These are phyloP conservation scores for Dendrostoma leiphaemia DNA, from an alignment of 2,329 filamentous ascomycete species.

Conservation along the genomic window DNA sequence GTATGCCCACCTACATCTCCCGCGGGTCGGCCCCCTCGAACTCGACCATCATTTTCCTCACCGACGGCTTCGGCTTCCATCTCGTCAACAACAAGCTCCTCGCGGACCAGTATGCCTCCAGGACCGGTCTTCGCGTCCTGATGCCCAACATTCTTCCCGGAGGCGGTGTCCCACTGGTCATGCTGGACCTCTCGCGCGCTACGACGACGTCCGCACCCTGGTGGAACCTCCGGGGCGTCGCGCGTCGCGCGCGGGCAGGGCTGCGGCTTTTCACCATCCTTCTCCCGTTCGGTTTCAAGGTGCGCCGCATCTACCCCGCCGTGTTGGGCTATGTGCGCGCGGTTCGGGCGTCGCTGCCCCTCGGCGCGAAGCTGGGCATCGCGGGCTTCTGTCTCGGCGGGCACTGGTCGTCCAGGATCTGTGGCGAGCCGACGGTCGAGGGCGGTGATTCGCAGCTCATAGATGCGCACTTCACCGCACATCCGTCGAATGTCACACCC, in stretches of 20 bases:
- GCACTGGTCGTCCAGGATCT: conserved; percentile 30
- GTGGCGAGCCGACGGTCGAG: conserved; percentile 20
- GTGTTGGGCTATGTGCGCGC: conserved; percentile 29
- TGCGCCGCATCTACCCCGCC: conserved; percentile 23
- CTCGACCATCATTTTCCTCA: conserved; percentile 21
- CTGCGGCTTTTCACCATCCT: conserved; percentile 1
- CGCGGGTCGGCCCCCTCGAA: neutral
- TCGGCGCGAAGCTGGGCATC: conserved; percentile 30
- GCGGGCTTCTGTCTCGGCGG: conserved; percentile 43
- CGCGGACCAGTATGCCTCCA: conserved; percentile 20
- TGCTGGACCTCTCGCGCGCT: conserved; percentile 20
- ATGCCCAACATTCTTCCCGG: conserved; percentile 26
- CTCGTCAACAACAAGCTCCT: conserved; percentile 22
- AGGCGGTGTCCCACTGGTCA: conserved; percentile 19
- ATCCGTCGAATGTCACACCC: conserved; percentile 33
- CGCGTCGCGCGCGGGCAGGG: neutral
- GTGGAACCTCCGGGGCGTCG: conserved; percentile 9
- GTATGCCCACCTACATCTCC: conserved; percentile 17
- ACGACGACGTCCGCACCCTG: conserved; percentile 12
- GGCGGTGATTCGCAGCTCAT: conserved; percentile 28
- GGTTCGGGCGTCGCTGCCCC: conserved; percentile 27
- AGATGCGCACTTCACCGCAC: conserved; percentile 34
- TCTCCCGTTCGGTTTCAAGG: conserved; percentile 7
- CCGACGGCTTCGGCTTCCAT: conserved; percentile 21
- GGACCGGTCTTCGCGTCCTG: conserved; percentile 25